Evolutionary conservation across 2,329 filamentous ascomycete genomes (phyloP).

Genomic region (Myriosclerotinia scirpicola): DNA sequence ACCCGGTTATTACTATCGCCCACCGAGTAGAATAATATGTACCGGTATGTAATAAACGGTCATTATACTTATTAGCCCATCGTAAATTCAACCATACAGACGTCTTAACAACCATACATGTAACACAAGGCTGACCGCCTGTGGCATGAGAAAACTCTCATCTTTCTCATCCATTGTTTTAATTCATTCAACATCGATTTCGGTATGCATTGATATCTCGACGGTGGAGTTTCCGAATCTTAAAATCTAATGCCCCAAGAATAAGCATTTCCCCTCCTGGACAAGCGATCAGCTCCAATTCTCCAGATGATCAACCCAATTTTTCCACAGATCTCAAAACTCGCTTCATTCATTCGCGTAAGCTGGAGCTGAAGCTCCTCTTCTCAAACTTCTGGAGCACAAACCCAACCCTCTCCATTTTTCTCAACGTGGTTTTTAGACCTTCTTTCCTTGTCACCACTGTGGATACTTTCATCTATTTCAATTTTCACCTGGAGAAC

Average conservation of each 20-base stretch:
- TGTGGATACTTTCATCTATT: not conserved
- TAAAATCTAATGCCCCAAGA: slow-evolving; percentile 6
- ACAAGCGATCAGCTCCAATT: slow-evolving; percentile 13
- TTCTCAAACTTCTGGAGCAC: not conserved
- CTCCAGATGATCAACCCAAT: slow-evolving; percentile 22
- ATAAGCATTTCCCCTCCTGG: slow-evolving; percentile 17
- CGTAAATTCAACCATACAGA: not conserved
- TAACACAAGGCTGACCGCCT: slow-evolving; percentile 15
- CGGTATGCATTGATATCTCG: not conserved
- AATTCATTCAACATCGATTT: not conserved
- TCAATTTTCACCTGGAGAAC: not conserved
- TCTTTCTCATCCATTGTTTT: not conserved
- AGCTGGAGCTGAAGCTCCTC: not conserved
- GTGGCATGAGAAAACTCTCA: not conserved
- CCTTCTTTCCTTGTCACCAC: not conserved
- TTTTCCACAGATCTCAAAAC: slow-evolving; percentile 12
- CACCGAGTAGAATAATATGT: not conserved
- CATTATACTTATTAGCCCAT: slow-evolving; percentile 4
- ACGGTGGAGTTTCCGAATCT: slow-evolving; percentile 1
- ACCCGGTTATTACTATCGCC: not conserved
- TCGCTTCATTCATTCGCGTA: not conserved
- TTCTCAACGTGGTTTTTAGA: slow-evolving; percentile 6
- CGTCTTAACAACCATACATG: not conserved
- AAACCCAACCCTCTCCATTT: slow-evolving; percentile 11
- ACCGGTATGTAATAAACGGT: not conserved